These are phyloP conservation scores for Acrocalymma vagum DNA, from an alignment of 2,329 filamentous ascomycete genomes.

Conservation along the genomic window DNA sequence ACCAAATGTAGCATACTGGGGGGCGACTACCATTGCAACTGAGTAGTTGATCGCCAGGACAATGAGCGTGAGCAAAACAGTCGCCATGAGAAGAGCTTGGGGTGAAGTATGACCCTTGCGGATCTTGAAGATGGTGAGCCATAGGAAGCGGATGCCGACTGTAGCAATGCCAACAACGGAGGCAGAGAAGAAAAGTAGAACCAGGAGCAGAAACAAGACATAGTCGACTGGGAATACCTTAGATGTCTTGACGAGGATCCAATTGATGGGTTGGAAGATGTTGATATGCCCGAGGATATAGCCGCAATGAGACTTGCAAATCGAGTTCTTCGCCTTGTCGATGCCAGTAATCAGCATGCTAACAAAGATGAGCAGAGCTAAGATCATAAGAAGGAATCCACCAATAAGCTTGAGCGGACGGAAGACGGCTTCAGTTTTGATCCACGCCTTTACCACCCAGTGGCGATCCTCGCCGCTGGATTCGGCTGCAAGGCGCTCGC, in stretches of 20 bases:
- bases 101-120: slow-evolving; percentile 88
- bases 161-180: slow-evolving; percentile 86
- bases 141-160: slow-evolving; percentile 94
- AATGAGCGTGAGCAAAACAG: slow-evolving; percentile 88
- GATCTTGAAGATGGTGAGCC: slow-evolving; percentile 92
- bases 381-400: slow-evolving; percentile 77
- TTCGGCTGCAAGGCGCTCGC: slow-evolving; percentile 86
- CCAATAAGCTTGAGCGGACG: slow-evolving; percentile 88
- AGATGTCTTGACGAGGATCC: slow-evolving; percentile 81
- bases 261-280: slow-evolving; percentile 95
- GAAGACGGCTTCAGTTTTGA: slow-evolving; percentile 82
- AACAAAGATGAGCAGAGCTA: slow-evolving; percentile 80
- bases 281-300: slow-evolving; percentile 90
- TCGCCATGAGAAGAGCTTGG: slow-evolving; percentile 89
- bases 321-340: slow-evolving; percentile 94
- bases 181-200: slow-evolving; percentile 87
- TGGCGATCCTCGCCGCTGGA: slow-evolving; percentile 79
- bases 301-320: slow-evolving; percentile 89
- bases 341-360: slow-evolving; percentile 96
- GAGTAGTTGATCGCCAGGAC: slow-evolving; percentile 93
- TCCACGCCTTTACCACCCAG: slow-evolving; percentile 77
- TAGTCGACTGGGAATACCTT: slow-evolving; percentile 93
- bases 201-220: slow-evolving; percentile 82
- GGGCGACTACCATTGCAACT: slow-evolving; percentile 90
- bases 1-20: slow-evolving; percentile 93